Evolutionary conservation across 352 stramenopile species (phyloP), one percentile per base, ranked within the genome.

Genomic region (Halophytophthora polymorphica): DNA sequence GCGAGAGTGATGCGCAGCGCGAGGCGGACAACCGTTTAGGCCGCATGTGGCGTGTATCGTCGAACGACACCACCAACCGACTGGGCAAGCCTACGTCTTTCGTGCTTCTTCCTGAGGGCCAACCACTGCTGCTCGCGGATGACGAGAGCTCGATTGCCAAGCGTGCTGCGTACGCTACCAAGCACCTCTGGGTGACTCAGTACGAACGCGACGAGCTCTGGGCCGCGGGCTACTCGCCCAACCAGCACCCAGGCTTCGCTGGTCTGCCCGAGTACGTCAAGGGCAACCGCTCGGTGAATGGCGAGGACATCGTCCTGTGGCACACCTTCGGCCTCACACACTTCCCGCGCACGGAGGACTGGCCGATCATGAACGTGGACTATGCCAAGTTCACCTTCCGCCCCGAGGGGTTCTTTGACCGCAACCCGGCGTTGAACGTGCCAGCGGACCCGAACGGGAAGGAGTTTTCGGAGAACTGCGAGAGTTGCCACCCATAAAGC

Each of bases 351-450:
- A 54, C 66, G 1, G 81, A 91, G 60, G 77, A 84, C 58, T 85
- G 77, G 65, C 80, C 80, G 15, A 70, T 90, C 19, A 89, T 93
- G 80, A 74, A 73, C 8, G 78, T 80, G 39, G 80, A 93, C 60
- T 70, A 67, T 18, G 77, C 76, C 21, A 64, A 66, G 23, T 90
- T 94, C 53, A 69, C 55, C 21, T 55, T 91, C 38, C 85, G 79
- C 45, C 72, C 77, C 14, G 71, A 86, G 29, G 64, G 66, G 2
- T 89, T 86, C 44, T 82, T 78, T 53, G 69, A 66, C 68, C 79
- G 47, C 69, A 86, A 53, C 31, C 61, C 38, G 69, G 90, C 63
- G 39, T 59, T 76, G 7, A 53, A 73, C 35, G 52, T 76, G 42
- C 66, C 63, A 0, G 59, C 68, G 18, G 63, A 76, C 40, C 65